Conservation (phyloP, 108 stramenopile species). For the Chaetoceros tenuissimus region DNA sequence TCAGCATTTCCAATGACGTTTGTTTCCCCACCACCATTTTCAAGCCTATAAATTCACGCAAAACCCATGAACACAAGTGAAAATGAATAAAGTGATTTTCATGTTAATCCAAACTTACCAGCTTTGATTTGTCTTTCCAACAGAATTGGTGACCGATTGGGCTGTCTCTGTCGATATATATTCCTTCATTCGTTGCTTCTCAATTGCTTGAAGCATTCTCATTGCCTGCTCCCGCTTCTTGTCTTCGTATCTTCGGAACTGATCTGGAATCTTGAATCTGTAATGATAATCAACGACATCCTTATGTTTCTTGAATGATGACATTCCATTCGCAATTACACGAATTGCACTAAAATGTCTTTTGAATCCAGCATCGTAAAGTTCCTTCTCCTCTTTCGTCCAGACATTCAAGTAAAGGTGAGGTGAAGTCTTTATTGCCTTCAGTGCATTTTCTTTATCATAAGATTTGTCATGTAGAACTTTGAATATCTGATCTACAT, state of each 20-base stretch:
- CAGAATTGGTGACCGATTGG: neutral
- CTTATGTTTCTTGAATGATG: constrained; percentile 34
- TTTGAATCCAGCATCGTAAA: constrained; percentile 60
- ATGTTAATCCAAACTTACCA: neutral
- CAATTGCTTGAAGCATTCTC: constrained; percentile 69
- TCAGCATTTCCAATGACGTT: constrained; percentile 40
- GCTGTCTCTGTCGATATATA: neutral
- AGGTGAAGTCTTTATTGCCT: constrained; percentile 25
- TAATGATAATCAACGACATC: constrained; percentile 82
- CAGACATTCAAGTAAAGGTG: constrained; percentile 38
- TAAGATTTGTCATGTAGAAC: constrained; percentile 43
- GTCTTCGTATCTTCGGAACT: constrained; percentile 68
- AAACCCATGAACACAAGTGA: neutral
- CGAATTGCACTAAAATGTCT: constrained; percentile 61
- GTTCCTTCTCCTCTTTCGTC: constrained; percentile 51
- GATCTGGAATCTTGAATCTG: constrained; percentile 84
- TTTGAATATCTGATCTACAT: constrained; percentile 38
- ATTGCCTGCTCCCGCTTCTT: constrained; percentile 74
- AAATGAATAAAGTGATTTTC: neutral
- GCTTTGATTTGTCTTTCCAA: neutral
- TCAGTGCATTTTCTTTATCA: constrained; percentile 33
- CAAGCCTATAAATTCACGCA: constrained; percentile 9
- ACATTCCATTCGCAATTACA: constrained; percentile 48
- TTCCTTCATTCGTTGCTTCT: constrained; percentile 33
- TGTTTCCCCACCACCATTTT: constrained; percentile 34